Evolutionary conservation across 1,284 basidiomycete genomes (phyloP), one percentile per base, ranked within the genome.

Genomic region (Tetrapyrgos nigripes): DNA sequence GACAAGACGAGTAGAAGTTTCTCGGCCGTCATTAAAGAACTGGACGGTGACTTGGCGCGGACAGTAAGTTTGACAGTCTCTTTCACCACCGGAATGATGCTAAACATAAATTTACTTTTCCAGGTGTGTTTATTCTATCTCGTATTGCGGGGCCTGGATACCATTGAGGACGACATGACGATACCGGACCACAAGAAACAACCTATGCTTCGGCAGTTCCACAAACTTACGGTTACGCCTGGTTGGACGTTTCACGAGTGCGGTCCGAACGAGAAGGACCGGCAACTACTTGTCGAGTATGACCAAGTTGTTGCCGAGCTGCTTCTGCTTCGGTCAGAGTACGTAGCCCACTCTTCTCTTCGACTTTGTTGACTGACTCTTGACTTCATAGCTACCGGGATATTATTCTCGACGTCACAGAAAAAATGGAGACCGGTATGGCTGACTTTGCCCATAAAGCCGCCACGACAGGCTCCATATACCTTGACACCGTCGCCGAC

Each of bases 111-210:
- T 35, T 40, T 37, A 17, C 14, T n/a, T 24, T 47, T 58, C 50
- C 19, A 96, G 94, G 88, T 98, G 64, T 96, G 93, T 73, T 76
- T 99, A 62, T 99, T 98, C 77, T 99, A 99, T 76, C 86, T 99
- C 53, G 92, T 97, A 4, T 84, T 99, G 5, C 88, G 97, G 26
- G 97, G 88, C 1, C 80, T 99, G 29, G 97, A 99, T 76, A 99
- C 97, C 11, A 86, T 99, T 61, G 97, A 99, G 75, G 97, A 99
- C 73, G 97, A 99, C 79, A 99, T 98, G 96, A 94, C 96, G 2
- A 86, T 99, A 58, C 83, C 92, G 1, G 91, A 96, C 73, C 80
- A 88, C 11, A 76, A 89, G 66, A 99, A 99, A 73, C 91, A 97
- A 59, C 91, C 93, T 10, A 70, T 98, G 14, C 82, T 99, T 37